A percentile compares a stretch with the other conserved stretches of the same genome.
Conservation (phyloP, 805 yeast species). For the Yamadazyma insecticola region DNA sequence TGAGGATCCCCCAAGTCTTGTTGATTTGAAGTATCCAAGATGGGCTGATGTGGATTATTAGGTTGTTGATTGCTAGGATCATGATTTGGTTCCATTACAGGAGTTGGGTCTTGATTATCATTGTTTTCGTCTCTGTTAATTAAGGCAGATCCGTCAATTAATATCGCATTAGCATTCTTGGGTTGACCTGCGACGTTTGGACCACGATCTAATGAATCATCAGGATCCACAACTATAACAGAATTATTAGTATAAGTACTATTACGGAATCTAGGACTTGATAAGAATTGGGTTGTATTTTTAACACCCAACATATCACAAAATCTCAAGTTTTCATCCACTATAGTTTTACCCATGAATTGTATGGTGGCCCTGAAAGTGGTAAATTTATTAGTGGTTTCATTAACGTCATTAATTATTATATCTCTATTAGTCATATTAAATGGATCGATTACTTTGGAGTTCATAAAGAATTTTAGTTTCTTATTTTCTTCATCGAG, state of each 20-base stretch:
- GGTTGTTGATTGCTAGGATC: background rate
- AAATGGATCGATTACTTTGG: constrained; percentile 18
- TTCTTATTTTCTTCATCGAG: constrained; percentile 24
- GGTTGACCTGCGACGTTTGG: background rate
- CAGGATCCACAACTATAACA: constrained; percentile 6
- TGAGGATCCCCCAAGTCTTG: background rate
- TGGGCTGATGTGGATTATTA: no score
- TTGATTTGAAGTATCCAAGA: no score
- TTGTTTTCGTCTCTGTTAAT: no score
- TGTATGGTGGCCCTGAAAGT: constrained; percentile 43
- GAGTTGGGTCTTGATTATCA: background rate
- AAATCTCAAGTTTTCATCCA: constrained; percentile 37
- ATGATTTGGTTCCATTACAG: background rate
- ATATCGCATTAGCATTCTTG: background rate
- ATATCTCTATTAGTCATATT: constrained; percentile 8
- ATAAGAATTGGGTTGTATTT: constrained; percentile 21
- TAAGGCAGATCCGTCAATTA: no score
- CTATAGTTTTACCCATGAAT: constrained; percentile 39
- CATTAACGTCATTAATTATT: constrained; percentile 40
- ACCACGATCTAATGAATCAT: constrained; percentile 4
- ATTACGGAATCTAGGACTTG: constrained; percentile 23
- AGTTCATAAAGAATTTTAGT: constrained; percentile 32
- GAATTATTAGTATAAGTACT: constrained; percentile 1
- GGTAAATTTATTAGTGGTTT: constrained; percentile 43
- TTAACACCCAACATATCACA: constrained; percentile 40